A percentile compares a stretch with the other conserved stretches of the same genome.
Conservation (phyloP, 2,329 filamentous ascomycete species). For the Ascochyta rabiei region DNA sequence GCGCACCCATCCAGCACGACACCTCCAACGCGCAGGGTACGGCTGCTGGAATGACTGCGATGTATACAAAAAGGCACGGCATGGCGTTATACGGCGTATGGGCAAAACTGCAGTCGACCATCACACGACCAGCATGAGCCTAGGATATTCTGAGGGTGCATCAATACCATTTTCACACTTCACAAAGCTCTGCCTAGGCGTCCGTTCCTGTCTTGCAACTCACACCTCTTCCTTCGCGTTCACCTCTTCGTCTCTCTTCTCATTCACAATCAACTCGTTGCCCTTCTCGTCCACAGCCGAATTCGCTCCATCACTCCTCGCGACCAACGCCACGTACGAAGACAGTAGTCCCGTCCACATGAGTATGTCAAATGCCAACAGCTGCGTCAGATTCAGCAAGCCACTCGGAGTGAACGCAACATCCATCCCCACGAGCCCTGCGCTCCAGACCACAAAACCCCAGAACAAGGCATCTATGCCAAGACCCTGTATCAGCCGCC, state of each 20-base stretch:
- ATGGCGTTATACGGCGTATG: constrained; percentile 19
- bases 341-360: background rate
- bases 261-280: background rate
- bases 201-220: background rate
- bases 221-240: background rate
- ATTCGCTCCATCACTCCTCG: background rate
- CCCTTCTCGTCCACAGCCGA: background rate
- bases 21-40: background rate
- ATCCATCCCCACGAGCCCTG: background rate
- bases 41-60: constrained; percentile 7
- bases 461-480: constrained; percentile 3
- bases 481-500: background rate
- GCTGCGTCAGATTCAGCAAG: background rate
- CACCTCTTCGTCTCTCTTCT: background rate
- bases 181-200: background rate
- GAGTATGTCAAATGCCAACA: background rate
- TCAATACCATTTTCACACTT: constrained; percentile 17
- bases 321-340: background rate
- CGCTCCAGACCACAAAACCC: background rate
- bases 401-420: background rate
- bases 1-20: background rate
- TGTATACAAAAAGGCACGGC: constrained; percentile 19
- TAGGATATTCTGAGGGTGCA: constrained; percentile 9
- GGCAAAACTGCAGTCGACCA: constrained; percentile 5
- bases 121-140: constrained; percentile 3